Percentiles rank a stretch among this genome's conserved stretches.
phyloP scores from a whole-genome alignment of 495 filamentous ascomycete species.

The Cairneyella variabilis region DNA sequence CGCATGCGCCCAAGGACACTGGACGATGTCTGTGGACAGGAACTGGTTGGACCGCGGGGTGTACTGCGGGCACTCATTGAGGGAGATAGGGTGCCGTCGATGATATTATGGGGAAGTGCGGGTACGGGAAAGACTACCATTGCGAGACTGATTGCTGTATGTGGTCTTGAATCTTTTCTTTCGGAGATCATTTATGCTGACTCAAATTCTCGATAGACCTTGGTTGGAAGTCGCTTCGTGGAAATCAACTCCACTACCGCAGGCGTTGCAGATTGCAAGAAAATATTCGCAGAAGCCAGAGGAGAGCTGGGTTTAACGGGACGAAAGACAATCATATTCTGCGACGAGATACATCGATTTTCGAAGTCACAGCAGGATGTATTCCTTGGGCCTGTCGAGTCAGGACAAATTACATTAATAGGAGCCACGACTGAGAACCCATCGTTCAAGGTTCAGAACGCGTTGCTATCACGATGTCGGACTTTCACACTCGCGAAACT shows the following conservation, averaged over 20 bases:
- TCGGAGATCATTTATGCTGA: too few relatives aligned
- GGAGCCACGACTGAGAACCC: constrained; percentile 98
- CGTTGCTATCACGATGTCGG: constrained; percentile 82
- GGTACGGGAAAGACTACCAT: constrained; percentile 98
- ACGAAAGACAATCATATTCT: constrained; percentile 92
- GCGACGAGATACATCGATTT: constrained; percentile 96
- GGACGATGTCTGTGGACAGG: constrained; percentile 87
- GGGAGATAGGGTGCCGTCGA: constrained; percentile 79
- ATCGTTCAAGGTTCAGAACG: constrained; percentile 87
- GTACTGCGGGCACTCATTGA: constrained; percentile 89
- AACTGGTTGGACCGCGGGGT: constrained; percentile 79
- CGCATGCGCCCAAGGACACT: constrained; percentile 84
- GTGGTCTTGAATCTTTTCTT: too few relatives aligned
- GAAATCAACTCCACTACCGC: constrained; percentile 94
- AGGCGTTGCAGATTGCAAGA: constrained; percentile 92
- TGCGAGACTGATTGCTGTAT: constrained; percentile 87
- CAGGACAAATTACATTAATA: constrained; percentile 85
- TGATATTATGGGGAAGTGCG: constrained; percentile 91
- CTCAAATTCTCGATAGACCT: too few relatives aligned
- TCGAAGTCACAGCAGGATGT: constrained; percentile 93
- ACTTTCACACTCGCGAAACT: constrained; percentile 83
- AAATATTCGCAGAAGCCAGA: constrained; percentile 81
- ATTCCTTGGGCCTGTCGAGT: constrained; percentile 89
- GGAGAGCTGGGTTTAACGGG: constrained; percentile 80
- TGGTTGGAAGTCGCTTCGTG: constrained; percentile 78